Evolutionary conservation across 257 asterid species (phyloP), one percentile per base, ranked within the genome.

Genomic region (Dorcoceras hygrometricum): DNA sequence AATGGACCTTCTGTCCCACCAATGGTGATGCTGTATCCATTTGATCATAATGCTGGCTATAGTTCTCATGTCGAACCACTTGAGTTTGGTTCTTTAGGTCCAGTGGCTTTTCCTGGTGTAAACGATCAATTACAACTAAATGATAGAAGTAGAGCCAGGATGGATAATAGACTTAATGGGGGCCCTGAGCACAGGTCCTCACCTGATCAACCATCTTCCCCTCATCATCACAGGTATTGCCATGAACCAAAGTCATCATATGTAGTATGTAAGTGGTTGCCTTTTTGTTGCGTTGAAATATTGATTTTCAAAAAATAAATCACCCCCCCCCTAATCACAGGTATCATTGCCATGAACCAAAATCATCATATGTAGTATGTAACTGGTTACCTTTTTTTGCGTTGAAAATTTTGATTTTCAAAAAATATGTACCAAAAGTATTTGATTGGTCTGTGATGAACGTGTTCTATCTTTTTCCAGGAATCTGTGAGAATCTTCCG

Each of bases 141-240:
- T 66, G 95, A 83, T 56, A 95, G 86, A 68, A 71, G 67, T 63
- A 86, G 80, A 69, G 65, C 74, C 31, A 66, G 86, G 79, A 74
- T 79, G 70, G 88, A 88, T 28, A 76, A 79, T 29, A 82, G 97
- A 65, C 78, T 71, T 74, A 85, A 59, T 71, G 85, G 88, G 65
- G 76, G 76, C 77, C 77, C 86, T 59, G 83, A 65, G 68, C 89
- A 71, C 69, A 79, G 70, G 71, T 83, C 89, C 62, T 83, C 96
- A 46, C 89, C 95, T 23, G 99, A 93, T 73, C 90, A 78, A 59
- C 95, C 97, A 67, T 77, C 97, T 80, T 90, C 96, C 46, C 89
- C 99, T 57, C 85, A 73, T 76, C 87, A 78, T 75, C 83, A 72
- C 61, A 83, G 92, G 96, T 91, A 89, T 67, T 57, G 18, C 57